A percentile compares a stretch with the other conserved stretches of the same genome.
These are phyloP conservation scores for Phytophthora citrophthora DNA, from an alignment of 352 stramenopile genomes.

Conservation along the genomic window DNA sequence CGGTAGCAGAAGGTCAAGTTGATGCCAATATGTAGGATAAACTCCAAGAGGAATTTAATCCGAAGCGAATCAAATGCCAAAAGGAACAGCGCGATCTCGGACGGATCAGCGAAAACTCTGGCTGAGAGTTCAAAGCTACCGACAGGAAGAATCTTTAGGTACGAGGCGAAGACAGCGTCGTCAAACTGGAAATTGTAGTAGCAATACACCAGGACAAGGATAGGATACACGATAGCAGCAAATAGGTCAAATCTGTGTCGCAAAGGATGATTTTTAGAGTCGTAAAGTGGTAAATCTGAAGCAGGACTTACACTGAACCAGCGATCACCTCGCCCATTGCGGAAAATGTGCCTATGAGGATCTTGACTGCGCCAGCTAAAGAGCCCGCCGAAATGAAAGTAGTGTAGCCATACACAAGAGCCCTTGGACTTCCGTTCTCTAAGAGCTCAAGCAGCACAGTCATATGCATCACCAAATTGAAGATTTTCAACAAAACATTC, in stretches of 20 bases:
- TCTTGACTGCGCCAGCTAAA: slow-evolving; percentile 28
- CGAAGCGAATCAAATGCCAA: slow-evolving; percentile 37
- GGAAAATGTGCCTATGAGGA: slow-evolving; percentile 19
- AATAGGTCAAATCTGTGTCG: slow-evolving; percentile 37
- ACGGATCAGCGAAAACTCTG: slow-evolving; percentile 24
- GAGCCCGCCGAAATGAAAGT: slow-evolving; percentile 25
- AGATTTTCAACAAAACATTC: slow-evolving; percentile 26
- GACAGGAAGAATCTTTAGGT: slow-evolving; percentile 18
- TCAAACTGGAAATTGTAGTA: slow-evolving; percentile 45
- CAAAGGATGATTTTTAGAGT: background rate
- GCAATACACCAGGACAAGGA: slow-evolving; percentile 31
- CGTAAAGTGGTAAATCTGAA: background rate
- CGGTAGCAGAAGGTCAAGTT: slow-evolving; percentile 40
- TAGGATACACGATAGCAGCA: slow-evolving; percentile 31
- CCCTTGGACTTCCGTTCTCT: slow-evolving; percentile 11
- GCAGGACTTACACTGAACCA: slow-evolving; percentile 27
- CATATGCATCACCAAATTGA: slow-evolving; percentile 35
- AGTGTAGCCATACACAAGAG: slow-evolving; percentile 26
- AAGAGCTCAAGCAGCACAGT: slow-evolving; percentile 24
- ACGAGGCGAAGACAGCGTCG: slow-evolving; percentile 16
- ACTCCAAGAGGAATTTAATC: slow-evolving; percentile 24
- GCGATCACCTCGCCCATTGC: slow-evolving; percentile 30
- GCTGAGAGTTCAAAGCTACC: slow-evolving; percentile 37
- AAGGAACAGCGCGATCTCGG: slow-evolving; percentile 32
- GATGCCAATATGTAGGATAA: slow-evolving; percentile 31